A percentile compares a stretch with the other conserved stretches of the same genome.
Evolutionary conservation across 1,284 basidiomycete genomes (phyloP).

Genomic region (Xerocomus minutiporus): DNA sequence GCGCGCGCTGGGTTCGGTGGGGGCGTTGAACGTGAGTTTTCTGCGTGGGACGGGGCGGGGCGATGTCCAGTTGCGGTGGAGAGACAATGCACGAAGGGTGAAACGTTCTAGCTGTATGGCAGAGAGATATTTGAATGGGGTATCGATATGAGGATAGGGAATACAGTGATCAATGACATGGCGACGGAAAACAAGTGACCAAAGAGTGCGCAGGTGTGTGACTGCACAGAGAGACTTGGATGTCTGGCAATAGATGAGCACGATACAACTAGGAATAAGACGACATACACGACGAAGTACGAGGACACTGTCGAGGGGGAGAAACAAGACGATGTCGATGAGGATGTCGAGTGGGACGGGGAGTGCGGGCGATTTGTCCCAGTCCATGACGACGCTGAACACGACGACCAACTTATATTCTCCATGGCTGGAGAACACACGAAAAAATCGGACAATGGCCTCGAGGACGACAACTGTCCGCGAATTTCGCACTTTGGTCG

Average conservation of each 20-base stretch:
- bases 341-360: constrained; percentile 11
- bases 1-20: constrained; percentile 23
- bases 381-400: constrained; percentile 6
- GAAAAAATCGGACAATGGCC: constrained; percentile 21
- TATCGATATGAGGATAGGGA: constrained; percentile 40
- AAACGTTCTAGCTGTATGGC: constrained; percentile 42
- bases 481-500: neutral
- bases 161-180: constrained; percentile 42
- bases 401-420: neutral
- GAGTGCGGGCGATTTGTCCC: neutral
- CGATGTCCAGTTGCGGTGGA: constrained; percentile 47
- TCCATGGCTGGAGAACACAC: constrained; percentile 4
- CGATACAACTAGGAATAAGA: rapidly evolving
- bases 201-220: constrained; percentile 46
- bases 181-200: constrained; percentile 43
- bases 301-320: constrained; percentile 19
- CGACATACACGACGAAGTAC: constrained; percentile 20
- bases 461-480: neutral
- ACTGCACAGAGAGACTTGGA: constrained; percentile 40
- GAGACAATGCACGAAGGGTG: constrained; percentile 36
- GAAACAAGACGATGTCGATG: neutral
- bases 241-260: constrained; percentile 36
- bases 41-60: constrained; percentile 34
- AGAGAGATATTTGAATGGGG: constrained; percentile 33
- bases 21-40: constrained; percentile 27